A percentile compares a stretch with the other conserved stretches of the same genome.
Conservation (phyloP, 2,329 filamentous ascomycete species). For the Pezicula radicicola region DNA sequence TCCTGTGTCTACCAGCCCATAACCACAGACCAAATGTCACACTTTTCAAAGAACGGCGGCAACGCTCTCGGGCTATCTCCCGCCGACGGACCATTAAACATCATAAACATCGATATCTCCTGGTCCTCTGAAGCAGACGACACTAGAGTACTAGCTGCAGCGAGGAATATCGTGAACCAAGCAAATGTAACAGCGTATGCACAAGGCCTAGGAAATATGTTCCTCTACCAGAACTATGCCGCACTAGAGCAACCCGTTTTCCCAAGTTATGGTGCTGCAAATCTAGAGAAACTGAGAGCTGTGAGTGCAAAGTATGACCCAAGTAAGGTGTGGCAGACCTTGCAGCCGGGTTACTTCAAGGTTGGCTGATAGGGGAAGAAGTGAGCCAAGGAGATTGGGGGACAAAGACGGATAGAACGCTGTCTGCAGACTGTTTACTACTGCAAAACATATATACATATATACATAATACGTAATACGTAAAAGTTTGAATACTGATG, state of each 20-base stretch:
- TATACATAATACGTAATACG: no score
- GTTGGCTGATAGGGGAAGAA: conserved; percentile 10
- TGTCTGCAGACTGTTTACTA: no score
- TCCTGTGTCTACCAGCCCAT: conserved; percentile 35
- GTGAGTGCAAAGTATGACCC: conserved; percentile 25
- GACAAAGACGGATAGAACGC: background rate
- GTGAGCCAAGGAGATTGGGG: background rate
- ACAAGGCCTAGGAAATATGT: conserved; percentile 32
- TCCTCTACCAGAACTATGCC: conserved; percentile 39
- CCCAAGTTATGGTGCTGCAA: conserved; percentile 30
- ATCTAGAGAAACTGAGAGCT: conserved; percentile 23
- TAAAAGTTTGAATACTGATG: no score
- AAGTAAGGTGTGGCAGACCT: conserved; percentile 20
- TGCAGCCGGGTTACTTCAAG: conserved; percentile 39
- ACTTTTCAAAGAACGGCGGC: conserved; percentile 33
- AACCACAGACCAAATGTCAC: conserved; percentile 31
- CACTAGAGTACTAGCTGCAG: conserved; percentile 25
- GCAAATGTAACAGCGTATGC: conserved; percentile 24
- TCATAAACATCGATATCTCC: conserved; percentile 20
- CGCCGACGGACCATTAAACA: conserved; percentile 6
- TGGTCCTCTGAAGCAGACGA: conserved; percentile 32
- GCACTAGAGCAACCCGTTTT: conserved; percentile 32
- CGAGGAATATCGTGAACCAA: conserved; percentile 22
- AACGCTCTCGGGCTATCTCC: conserved; percentile 18
- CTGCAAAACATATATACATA: no score